These are phyloP conservation scores for Penicillium sp. DNA, from an alignment of 2,329 filamentous ascomycete genomes.

Conservation along the genomic window DNA sequence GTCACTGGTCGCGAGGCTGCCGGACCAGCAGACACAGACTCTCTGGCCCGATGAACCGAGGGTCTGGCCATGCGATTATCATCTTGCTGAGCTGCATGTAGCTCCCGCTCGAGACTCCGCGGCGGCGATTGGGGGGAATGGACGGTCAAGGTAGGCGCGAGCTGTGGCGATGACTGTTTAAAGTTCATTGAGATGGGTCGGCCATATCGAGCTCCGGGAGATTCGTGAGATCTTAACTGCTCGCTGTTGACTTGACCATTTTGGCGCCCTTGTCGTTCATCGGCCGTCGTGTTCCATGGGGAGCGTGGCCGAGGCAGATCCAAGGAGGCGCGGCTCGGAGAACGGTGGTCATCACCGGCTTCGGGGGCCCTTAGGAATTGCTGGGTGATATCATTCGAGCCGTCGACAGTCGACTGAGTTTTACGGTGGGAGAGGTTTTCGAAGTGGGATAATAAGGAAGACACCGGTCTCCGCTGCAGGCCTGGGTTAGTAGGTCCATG, in stretches of 20 bases:
- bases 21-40: constrained; percentile 23
- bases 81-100: constrained; percentile 53
- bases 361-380: constrained; percentile 32
- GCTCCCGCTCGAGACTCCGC: constrained; percentile 21
- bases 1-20: constrained; percentile 30
- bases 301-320: constrained; percentile 41
- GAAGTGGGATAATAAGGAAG: constrained; percentile 48
- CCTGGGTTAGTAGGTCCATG: constrained; percentile 13
- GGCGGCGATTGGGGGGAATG: constrained; percentile 45
- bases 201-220: constrained; percentile 58
- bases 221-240: constrained; percentile 28
- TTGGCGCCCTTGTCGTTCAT: constrained; percentile 21
- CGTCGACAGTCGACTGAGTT: constrained; percentile 27
- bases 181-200: constrained; percentile 45
- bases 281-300: constrained; percentile 32
- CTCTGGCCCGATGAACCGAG: constrained; percentile 23
- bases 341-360: constrained; percentile 28
- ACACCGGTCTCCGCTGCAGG: constrained; percentile 43
- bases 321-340: constrained; percentile 37
- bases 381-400: constrained; percentile 28
- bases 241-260: constrained; percentile 23
- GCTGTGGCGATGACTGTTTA: constrained; percentile 37
- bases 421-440: constrained; percentile 43
- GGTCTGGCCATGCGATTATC: constrained; percentile 50
- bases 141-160: constrained; percentile 41